Base-by-base conservation (phyloP, 2,329 filamentous ascomycete genomes). In the Phialophora verrucosa region DNA sequence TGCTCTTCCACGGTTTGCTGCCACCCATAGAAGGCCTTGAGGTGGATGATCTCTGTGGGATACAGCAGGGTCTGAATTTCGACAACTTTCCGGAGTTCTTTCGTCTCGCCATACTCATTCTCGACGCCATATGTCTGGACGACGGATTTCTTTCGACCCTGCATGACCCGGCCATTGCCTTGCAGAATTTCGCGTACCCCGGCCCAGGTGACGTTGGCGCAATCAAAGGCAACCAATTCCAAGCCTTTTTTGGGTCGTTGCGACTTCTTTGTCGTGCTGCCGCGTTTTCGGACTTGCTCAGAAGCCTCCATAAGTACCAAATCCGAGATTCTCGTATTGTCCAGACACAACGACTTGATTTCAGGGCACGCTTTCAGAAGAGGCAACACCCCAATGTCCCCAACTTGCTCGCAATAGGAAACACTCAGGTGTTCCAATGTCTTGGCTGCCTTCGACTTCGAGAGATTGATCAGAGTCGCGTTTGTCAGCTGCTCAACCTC, bases 1-100 rank as follows among this genome's bases (percentile, higher is more conserved):
- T 98, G 94, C 77, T 97, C 93, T 71, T 97, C 91, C 4, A 97
- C 93, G 0, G 93, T 97, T 80, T 92, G 91, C 79, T 98, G 94
- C 87, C 92, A 97, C 50, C 91, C 92, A 77, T 96, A 96, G 81
- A 94, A 98, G 78, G 93, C 96, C 78, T 97, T 97, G 51, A 98
- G 84, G 5, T 88, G 84, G 66, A 98, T 92, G 64, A 96, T 87
- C 75, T 97, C 90, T 0, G 87, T 86, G 0, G 92, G 91, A 72
- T 89, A 93, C 0, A 85, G 85, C 10, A 83, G 74, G 0, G 73
- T 72, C 31, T 72, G 72, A 32, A 69, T 73, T 4, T 71, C 67
- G 0, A 67, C 67, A 8, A 70, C 62, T 27, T 70, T 71, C 29
- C 58, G 62, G 47, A 63, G 64, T 32, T 71, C 65, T 42, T 68